Conservation (phyloP, 306 rosid species). For the Cucurbita moschata region DNA sequence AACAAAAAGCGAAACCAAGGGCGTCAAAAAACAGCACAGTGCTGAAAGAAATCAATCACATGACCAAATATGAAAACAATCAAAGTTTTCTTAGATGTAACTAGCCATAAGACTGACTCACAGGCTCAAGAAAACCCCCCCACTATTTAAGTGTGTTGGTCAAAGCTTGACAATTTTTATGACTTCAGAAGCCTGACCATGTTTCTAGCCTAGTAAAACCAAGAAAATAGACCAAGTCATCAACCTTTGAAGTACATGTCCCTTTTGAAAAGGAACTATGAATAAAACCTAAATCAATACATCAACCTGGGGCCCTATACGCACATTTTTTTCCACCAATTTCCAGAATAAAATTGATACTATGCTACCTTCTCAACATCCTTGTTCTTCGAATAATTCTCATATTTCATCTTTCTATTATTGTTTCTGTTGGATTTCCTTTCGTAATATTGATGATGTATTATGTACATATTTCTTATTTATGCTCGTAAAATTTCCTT, state of each 20-base stretch:
- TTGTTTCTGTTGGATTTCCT: too few relatives aligned
- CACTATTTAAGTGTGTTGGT: neutral
- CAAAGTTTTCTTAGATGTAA: neutral
- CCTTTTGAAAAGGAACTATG: neutral
- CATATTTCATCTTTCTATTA: too few relatives aligned
- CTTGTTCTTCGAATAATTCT: too few relatives aligned
- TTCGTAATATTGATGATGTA: too few relatives aligned
- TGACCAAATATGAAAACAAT: neutral
- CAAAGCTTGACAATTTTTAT: neutral
- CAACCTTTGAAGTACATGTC: neutral
- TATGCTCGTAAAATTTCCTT: too few relatives aligned
- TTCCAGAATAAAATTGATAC: too few relatives aligned
- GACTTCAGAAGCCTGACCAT: neutral
- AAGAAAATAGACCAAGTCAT: neutral
- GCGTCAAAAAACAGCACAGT: constrained; percentile 4
- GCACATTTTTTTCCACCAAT: too few relatives aligned
- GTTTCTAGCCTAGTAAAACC: neutral
- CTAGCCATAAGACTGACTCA: neutral
- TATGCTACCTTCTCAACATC: too few relatives aligned
- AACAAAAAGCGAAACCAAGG: constrained; percentile 14
- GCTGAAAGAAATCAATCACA: neutral
- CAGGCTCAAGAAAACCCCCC: neutral
- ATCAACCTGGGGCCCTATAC: too few relatives aligned
- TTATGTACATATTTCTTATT: too few relatives aligned
- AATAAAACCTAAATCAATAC: neutral